These are phyloP conservation scores for Acanthamoeba comandoni DNA, from an alignment of 208 protist genomes.

Conservation along the genomic window DNA sequence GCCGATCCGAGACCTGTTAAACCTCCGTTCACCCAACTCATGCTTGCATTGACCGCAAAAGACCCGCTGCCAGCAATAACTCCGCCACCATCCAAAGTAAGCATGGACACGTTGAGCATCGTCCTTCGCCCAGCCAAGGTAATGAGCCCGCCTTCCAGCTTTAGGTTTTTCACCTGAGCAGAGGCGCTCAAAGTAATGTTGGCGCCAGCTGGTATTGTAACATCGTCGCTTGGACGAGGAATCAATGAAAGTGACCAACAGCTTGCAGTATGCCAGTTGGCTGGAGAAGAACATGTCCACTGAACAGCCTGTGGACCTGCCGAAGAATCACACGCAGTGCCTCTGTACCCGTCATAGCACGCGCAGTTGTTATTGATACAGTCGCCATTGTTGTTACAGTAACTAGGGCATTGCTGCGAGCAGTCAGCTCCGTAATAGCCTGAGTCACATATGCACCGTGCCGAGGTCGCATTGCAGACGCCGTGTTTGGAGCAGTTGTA, in stretches of 20 bases:
- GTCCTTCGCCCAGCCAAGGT: too few species aligned
- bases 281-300: too few species aligned
- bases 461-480: constrained; percentile 16
- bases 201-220: too few species aligned
- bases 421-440: constrained; percentile 19
- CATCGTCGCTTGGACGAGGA: too few species aligned
- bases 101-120: too few species aligned
- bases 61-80: not conserved
- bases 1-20: constrained; percentile 7
- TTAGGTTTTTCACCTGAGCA: too few species aligned
- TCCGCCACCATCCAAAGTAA: not conserved
- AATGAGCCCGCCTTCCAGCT: too few species aligned
- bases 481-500: constrained; percentile 47
- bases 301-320: too few species aligned
- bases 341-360: constrained; percentile 16
- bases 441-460: constrained; percentile 11
- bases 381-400: constrained; percentile 21
- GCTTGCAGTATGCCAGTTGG: too few species aligned
- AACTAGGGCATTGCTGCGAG: constrained; percentile 10
- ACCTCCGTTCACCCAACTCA: constrained; percentile 26
- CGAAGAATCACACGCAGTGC: not conserved
- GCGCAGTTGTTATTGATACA: constrained; percentile 49
- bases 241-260: too few species aligned
- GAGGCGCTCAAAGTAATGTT: too few species aligned
- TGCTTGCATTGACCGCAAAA: constrained; percentile 42